phyloP scores from a whole-genome alignment of 2,329 filamentous ascomycete genomes.

The Eurotiales sp. region DNA sequence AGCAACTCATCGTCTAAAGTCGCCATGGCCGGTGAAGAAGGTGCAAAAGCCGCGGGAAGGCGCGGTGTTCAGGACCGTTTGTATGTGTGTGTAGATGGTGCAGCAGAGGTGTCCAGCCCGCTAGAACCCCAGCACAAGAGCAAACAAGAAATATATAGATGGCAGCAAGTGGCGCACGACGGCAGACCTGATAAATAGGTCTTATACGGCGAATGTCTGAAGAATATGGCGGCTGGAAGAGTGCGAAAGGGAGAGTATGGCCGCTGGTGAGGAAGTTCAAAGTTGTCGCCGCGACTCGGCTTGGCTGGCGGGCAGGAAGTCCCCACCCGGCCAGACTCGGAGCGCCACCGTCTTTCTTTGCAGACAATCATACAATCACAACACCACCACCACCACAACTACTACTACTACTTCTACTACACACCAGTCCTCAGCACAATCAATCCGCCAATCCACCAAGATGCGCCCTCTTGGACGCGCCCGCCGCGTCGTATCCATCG shows the following conservation, averaged over 20 bases:
- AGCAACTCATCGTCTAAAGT: constrained; percentile 89
- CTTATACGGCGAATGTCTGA: too few relatives aligned
- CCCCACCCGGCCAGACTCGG: too few relatives aligned
- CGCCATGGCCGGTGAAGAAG: constrained; percentile 51
- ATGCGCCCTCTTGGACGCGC: neutral
- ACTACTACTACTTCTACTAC: too few relatives aligned
- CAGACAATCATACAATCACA: too few relatives aligned
- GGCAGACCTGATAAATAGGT: neutral
- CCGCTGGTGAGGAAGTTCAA: too few relatives aligned
- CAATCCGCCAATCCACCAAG: neutral
- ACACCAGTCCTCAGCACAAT: too few relatives aligned
- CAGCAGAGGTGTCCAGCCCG: constrained; percentile 12
- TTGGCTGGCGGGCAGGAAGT: neutral
- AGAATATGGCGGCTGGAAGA: neutral
- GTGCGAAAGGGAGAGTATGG: too few relatives aligned
- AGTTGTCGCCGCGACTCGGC: neutral
- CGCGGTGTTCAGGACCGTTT: neutral
- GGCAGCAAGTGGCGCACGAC: neutral
- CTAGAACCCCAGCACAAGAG: constrained; percentile 1
- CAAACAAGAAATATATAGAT: neutral
- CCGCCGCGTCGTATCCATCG: constrained; percentile 2
- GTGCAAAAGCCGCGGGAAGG: constrained; percentile 3
- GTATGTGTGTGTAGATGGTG: too few relatives aligned
- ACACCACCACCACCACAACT: too few relatives aligned
- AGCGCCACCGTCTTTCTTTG: too few relatives aligned